phyloP scores from a whole-genome alignment of 495 filamentous ascomycete genomes.

The Aspergillus affinis region DNA sequence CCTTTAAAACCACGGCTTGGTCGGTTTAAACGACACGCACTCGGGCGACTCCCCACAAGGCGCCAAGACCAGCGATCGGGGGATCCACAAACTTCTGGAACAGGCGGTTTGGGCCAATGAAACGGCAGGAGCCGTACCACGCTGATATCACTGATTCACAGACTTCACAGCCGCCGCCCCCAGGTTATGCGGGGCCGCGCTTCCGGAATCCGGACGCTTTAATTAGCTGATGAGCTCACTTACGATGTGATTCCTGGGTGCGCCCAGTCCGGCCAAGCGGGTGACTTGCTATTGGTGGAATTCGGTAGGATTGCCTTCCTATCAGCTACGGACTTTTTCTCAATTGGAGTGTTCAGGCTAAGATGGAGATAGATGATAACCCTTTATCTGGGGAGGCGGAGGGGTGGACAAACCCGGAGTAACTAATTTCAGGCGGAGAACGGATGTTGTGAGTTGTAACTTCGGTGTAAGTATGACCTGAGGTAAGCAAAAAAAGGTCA shows the following conservation, averaged over 20 bases:
- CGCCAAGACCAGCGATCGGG: conserved; percentile 41
- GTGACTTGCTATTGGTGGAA: conserved; percentile 13
- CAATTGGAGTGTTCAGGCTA: conserved; percentile 14
- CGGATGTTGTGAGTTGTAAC: too few species aligned
- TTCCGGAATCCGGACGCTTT: conserved; percentile 29
- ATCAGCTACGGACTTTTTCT: conserved; percentile 13
- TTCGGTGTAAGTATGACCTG: not conserved
- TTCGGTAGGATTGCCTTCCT: not conserved
- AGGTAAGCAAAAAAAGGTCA: not conserved
- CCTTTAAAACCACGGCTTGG: conserved; percentile 13
- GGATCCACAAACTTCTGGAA: conserved; percentile 48
- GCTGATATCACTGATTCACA: conserved; percentile 38
- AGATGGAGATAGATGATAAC: conserved; percentile 7
- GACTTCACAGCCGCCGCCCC: conserved; percentile 18
- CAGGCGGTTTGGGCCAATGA: conserved; percentile 27
- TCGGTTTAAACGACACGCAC: conserved; percentile 19
- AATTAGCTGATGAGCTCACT: not conserved
- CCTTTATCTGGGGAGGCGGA: conserved; percentile 5
- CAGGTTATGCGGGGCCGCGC: conserved; percentile 37
- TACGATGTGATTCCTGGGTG: not conserved
- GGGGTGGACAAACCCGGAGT: conserved; percentile 1
- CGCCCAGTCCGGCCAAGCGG: conserved; percentile 2
- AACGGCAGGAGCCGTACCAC: conserved; percentile 20
- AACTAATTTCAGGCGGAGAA: not conserved
- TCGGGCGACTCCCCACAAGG: conserved; percentile 21